phyloP scores from a whole-genome alignment of 2,329 filamentous ascomycete species.

The Rhynchosporium agropyri region DNA sequence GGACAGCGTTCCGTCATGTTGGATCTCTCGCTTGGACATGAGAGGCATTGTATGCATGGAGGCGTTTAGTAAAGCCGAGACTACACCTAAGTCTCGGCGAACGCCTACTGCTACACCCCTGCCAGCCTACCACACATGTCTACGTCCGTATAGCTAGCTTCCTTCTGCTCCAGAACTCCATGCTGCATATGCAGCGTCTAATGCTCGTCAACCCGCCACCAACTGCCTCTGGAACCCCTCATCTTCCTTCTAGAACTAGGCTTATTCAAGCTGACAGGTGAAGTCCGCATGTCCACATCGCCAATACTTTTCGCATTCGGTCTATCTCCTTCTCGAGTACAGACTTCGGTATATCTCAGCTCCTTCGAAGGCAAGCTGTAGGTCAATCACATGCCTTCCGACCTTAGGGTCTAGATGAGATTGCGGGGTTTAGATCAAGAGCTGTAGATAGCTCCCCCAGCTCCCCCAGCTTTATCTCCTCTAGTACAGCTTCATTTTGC shows the following conservation, averaged over 20 bases:
- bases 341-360: slow-evolving; percentile 1
- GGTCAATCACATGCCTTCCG: slow-evolving; percentile 20
- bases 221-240: slow-evolving; percentile 10
- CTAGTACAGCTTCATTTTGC: not conserved
- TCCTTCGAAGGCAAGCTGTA: not conserved
- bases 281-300: not conserved
- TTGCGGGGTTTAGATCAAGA: slow-evolving; percentile 20
- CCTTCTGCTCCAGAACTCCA: not conserved
- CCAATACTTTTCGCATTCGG: not conserved
- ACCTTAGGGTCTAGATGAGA: slow-evolving; percentile 15
- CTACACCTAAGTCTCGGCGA: not conserved
- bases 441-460: slow-evolving; percentile 15
- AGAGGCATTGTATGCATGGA: not conserved
- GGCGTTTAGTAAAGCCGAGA: slow-evolving; percentile 14
- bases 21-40: not conserved
- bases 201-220: slow-evolving; percentile 11
- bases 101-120: not conserved
- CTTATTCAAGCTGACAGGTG: slow-evolving; percentile 10
- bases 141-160: not conserved
- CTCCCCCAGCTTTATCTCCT: not conserved
- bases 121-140: not conserved
- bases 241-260: not conserved
- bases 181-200: not conserved
- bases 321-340: not conserved
- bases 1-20: slow-evolving; percentile 18